Conservation (phyloP, 306 rosid species). For the Quercus alba region DNA sequence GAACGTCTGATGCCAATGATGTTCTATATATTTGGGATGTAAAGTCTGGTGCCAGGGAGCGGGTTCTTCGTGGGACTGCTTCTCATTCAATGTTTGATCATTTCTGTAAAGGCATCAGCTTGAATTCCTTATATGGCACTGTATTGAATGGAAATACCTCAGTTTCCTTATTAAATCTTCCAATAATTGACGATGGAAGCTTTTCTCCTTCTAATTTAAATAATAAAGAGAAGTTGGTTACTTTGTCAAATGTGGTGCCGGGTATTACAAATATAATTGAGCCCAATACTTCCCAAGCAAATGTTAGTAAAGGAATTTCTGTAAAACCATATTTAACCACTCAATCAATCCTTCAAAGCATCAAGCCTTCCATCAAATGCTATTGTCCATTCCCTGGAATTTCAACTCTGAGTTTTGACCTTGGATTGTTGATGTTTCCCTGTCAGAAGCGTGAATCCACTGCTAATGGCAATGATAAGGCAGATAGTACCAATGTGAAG, state of each 20-base stretch:
- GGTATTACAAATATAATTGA: conserved; percentile 39
- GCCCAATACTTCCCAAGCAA: conserved; percentile 40
- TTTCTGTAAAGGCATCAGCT: conserved; percentile 75
- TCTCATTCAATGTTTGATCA: conserved; percentile 91
- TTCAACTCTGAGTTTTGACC: conserved; percentile 78
- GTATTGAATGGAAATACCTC: conserved; percentile 84
- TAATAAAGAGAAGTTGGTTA: conserved; percentile 36
- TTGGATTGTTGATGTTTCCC: conserved; percentile 61
- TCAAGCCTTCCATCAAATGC: conserved; percentile 70
- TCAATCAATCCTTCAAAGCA: conserved; percentile 35
- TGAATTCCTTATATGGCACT: conserved; percentile 63
- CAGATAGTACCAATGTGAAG: conserved; percentile 37
- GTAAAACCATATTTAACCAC: conserved; percentile 30
- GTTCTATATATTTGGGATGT: conserved; percentile 85
- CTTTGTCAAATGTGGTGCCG: conserved; percentile 48
- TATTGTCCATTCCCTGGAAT: conserved; percentile 89
- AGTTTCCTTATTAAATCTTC: conserved; percentile 73
- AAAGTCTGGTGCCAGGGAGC: conserved; percentile 87
- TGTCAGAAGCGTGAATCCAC: conserved; percentile 44
- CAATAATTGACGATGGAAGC: conserved; percentile 70
- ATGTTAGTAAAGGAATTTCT: conserved; percentile 41
- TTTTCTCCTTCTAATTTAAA: conserved; percentile 43
- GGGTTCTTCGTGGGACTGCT: conserved; percentile 81
- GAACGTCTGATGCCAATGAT: conserved; percentile 62
- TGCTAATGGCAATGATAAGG: conserved; percentile 29